Evolutionary conservation across 176 grass and related monocot genomes (phyloP).

Genomic region (Neostapfia colusana): DNA sequence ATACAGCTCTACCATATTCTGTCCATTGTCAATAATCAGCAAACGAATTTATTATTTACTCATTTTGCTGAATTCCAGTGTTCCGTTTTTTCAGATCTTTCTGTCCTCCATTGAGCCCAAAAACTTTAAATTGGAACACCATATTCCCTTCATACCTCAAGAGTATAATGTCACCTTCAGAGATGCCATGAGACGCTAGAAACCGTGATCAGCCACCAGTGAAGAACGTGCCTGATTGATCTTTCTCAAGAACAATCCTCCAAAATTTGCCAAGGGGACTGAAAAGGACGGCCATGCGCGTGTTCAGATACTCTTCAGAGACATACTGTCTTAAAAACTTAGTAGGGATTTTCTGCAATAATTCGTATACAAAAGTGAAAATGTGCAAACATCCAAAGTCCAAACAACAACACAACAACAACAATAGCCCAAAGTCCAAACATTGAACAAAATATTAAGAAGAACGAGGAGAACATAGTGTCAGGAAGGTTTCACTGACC

Average conservation of each 20-base stretch:
- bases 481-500: not conserved
- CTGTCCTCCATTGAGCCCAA: constrained; percentile 3
- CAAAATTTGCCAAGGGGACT: constrained; percentile 31
- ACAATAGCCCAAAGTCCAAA: not conserved
- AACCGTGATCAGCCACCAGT: constrained; percentile 25
- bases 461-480: not conserved
- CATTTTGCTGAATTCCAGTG: not conserved
- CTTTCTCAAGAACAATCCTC: constrained; percentile 7
- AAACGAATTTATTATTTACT: not conserved
- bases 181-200: constrained; percentile 24
- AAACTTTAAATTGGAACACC: constrained; percentile 35
- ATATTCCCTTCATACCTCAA: constrained; percentile 39
- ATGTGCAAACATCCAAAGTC: not conserved
- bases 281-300: not conserved
- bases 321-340: constrained; percentile 22
- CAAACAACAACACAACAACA: not conserved
- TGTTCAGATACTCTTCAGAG: not conserved
- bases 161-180: constrained; percentile 17
- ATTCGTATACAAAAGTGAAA: not conserved
- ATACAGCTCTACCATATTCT: not conserved
- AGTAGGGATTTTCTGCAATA: constrained; percentile 23
- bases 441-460: not conserved
- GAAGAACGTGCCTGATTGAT: constrained; percentile 19
- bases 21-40: not conserved
- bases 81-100: constrained; percentile 18